Evolutionary conservation across 1,139 yeast species (phyloP).

Genomic region (Suhomyces wounanorum): DNA sequence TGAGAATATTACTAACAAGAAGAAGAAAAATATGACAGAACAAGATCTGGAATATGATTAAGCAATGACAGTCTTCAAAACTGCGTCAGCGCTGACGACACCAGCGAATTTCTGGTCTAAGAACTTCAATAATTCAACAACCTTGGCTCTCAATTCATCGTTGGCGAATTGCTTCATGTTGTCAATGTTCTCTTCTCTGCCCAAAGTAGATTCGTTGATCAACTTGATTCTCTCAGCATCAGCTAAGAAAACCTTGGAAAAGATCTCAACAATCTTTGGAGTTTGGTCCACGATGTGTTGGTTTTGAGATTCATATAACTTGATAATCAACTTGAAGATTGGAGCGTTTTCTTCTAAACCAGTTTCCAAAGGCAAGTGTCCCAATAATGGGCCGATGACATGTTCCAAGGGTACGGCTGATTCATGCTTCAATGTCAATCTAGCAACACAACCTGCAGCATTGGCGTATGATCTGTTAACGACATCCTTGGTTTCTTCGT

Average conservation of each 20-base stretch:
- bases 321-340: constrained; percentile 74
- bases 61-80: constrained; percentile 56
- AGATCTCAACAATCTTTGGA: constrained; percentile 64
- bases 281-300: constrained; percentile 58
- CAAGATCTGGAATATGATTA: constrained; percentile 15
- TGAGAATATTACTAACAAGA: constrained; percentile 9
- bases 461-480: constrained; percentile 87
- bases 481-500: constrained; percentile 79
- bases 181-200: constrained; percentile 80
- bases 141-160: constrained; percentile 63
- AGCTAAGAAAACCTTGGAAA: constrained; percentile 70
- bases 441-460: constrained; percentile 96
- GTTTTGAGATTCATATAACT: constrained; percentile 67
- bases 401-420: constrained; percentile 76
- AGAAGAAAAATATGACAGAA: constrained; percentile 9
- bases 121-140: constrained; percentile 70
- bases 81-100: constrained; percentile 21
- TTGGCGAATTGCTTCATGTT: constrained; percentile 76
- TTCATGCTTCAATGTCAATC: constrained; percentile 79
- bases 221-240: constrained; percentile 72
- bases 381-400: constrained; percentile 73
- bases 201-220: constrained; percentile 71
- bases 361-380: constrained; percentile 81
- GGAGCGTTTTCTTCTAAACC: constrained; percentile 95
- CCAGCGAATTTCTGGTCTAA: constrained; percentile 51